Percentiles rank a stretch among this genome's conserved stretches.
These are phyloP conservation scores for Syncephalis fuscata DNA, from an alignment of 371 early-diverging fungal species.

Conservation along the genomic window DNA sequence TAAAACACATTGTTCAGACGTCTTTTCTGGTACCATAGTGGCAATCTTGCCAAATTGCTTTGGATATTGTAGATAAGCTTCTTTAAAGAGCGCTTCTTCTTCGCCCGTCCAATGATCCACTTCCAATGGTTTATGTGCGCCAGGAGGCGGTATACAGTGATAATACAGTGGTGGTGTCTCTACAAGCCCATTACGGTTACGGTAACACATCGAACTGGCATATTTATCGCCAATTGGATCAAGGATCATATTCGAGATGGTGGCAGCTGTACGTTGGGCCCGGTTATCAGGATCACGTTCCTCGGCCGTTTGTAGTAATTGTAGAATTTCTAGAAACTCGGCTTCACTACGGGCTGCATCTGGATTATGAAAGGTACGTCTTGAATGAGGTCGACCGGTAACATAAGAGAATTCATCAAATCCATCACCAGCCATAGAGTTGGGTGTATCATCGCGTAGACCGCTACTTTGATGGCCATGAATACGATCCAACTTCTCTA, in stretches of 20 bases:
- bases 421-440: constrained; percentile 20
- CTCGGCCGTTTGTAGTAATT: constrained; percentile 53
- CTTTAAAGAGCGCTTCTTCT: constrained; percentile 63
- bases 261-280: constrained; percentile 57
- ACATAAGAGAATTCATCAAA: constrained; percentile 4
- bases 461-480: constrained; percentile 17
- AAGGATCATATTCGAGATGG: constrained; percentile 56
- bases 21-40: constrained; percentile 52
- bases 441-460: constrained; percentile 24
- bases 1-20: constrained; percentile 72
- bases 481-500: constrained; percentile 25
- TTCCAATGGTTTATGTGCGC: constrained; percentile 16
- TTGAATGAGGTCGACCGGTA: constrained; percentile 16
- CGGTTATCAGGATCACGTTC: constrained; percentile 61
- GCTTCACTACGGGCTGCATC: constrained; percentile 76
- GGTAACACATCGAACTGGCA: constrained; percentile 24
- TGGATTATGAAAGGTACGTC: constrained; percentile 30
- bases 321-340: constrained; percentile 59
- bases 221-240: constrained; percentile 30
- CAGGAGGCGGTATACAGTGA: constrained; percentile 16
- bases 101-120: constrained; percentile 61
- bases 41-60: constrained; percentile 87
- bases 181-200: constrained; percentile 42
- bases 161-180: constrained; percentile 38
- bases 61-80: constrained; percentile 60